These are phyloP conservation scores for Neurospora sp. DNA, from an alignment of 495 filamentous ascomycete species.

Conservation along the genomic window DNA sequence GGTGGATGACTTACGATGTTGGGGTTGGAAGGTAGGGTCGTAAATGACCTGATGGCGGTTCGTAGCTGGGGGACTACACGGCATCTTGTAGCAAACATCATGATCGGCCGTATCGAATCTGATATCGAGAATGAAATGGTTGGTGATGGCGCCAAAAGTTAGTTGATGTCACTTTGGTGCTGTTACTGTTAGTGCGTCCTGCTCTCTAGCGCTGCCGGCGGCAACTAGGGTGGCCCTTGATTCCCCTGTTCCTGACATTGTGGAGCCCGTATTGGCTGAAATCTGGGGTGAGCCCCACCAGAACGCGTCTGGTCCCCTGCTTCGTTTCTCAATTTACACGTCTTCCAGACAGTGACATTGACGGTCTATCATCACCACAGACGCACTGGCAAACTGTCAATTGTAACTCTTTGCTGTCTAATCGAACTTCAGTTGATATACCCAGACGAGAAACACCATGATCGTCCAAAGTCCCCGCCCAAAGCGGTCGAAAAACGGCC, in stretches of 20 bases:
- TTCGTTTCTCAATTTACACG: constrained; percentile 23
- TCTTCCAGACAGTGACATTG: too few species aligned
- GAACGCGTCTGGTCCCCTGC: constrained; percentile 16
- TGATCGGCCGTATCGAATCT: too few species aligned
- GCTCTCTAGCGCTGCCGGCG: constrained; percentile 4
- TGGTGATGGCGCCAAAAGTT: not conserved
- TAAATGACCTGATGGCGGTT: constrained; percentile 9
- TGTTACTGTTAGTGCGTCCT: not conserved
- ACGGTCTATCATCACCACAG: not conserved
- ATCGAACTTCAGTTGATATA: not conserved
- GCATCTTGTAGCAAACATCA: constrained; percentile 1
- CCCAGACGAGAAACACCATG: constrained; percentile 12
- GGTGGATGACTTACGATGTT: constrained; percentile 32
- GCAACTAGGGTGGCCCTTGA: constrained; percentile 1
- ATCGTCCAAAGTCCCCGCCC: constrained; percentile 18
- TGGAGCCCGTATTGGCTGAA: not conserved
- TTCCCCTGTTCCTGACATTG: constrained; percentile 2
- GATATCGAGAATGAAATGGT: not conserved
- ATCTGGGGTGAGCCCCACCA: constrained; percentile 14
- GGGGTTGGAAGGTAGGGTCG: constrained; percentile 32
- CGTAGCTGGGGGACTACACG: constrained; percentile 3
- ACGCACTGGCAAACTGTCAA: not conserved
- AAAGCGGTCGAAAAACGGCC: constrained; percentile 5
- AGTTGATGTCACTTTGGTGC: not conserved
- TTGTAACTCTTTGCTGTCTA: not conserved